A percentile compares a stretch with the other conserved stretches of the same genome.
phyloP scores from a whole-genome alignment of 164 flowering plant genomes.

The Magnolia officinalis region DNA sequence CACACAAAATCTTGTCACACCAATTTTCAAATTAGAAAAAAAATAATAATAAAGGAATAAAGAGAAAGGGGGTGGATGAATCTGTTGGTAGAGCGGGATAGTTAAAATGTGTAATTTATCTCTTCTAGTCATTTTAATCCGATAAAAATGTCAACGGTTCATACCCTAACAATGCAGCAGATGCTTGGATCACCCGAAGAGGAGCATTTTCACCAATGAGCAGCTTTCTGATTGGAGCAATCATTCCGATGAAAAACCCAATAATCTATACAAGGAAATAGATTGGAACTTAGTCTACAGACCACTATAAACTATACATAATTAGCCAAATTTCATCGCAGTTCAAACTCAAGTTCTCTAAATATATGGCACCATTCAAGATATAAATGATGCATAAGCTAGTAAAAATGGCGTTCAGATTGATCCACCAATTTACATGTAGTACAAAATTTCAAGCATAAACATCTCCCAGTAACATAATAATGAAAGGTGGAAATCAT shows the following conservation, averaged over 20 bases:
- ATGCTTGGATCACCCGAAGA: constrained; percentile 57
- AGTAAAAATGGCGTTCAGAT: background rate
- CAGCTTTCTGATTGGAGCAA: constrained; percentile 40
- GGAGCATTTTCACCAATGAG: constrained; percentile 67
- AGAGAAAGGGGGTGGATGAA: background rate
- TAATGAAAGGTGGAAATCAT: too few relatives aligned
- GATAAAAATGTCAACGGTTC: background rate
- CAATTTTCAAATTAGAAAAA: background rate
- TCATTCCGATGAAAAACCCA: constrained; percentile 55
- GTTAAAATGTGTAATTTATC: background rate
- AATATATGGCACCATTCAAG: background rate
- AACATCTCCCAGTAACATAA: background rate
- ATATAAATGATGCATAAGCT: background rate
- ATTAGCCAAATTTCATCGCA: background rate
- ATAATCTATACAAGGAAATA: constrained; percentile 36
- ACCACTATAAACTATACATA: too few relatives aligned
- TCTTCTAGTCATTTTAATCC: background rate
- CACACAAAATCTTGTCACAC: background rate
- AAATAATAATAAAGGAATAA: background rate
- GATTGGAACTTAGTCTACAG: background rate
- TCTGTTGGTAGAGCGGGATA: background rate
- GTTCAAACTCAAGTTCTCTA: background rate
- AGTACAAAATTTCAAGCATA: background rate
- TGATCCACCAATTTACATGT: background rate
- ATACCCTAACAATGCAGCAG: constrained; percentile 59